phyloP scores from a whole-genome alignment of 805 yeast genomes.

The Yarrowia sp. region DNA sequence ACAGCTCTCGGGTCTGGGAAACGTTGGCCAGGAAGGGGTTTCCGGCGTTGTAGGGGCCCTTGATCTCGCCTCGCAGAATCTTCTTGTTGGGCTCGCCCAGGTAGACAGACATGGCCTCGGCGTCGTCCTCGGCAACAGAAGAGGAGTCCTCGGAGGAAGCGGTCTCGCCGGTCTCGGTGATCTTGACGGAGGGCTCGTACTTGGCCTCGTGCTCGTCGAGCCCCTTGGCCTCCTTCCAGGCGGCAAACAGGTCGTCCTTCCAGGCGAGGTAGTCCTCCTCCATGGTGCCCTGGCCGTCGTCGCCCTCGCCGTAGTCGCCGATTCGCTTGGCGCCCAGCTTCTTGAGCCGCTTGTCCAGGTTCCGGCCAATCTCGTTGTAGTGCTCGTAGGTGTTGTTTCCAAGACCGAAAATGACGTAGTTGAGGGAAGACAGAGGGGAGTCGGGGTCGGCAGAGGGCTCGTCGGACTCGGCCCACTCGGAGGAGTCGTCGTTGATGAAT shows the following conservation, averaged over 20 bases:
- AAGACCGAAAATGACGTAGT: conserved; percentile 78
- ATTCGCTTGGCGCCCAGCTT: conserved; percentile 70
- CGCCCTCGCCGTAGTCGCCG: conserved; percentile 86
- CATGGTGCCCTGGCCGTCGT: conserved; percentile 90
- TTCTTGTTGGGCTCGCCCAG: conserved; percentile 79
- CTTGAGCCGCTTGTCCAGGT: conserved; percentile 49
- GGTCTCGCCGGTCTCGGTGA: conserved; percentile 36
- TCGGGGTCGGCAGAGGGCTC: conserved; percentile 33
- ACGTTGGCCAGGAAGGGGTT: conserved; percentile 84
- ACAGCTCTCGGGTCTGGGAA: conserved; percentile 61
- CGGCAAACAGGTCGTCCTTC: conserved; percentile 76
- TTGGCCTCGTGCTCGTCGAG: conserved; percentile 76
- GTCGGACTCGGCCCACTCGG: conserved; percentile 45
- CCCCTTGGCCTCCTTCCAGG: conserved; percentile 59
- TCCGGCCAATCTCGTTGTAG: conserved; percentile 75
- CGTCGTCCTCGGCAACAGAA: conserved; percentile 15
- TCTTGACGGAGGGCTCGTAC: conserved; percentile 65
- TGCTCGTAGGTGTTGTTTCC: conserved; percentile 95
- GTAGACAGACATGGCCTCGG: conserved; percentile 49
- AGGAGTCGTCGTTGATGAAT: conserved; percentile 55
- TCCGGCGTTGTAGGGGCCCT: conserved; percentile 73
- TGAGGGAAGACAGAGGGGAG: conserved; percentile 51
- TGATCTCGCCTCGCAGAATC: conserved; percentile 45
- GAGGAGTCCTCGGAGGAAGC: conserved; percentile 35
- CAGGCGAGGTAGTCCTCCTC: conserved; percentile 93